Percentiles rank a stretch among this genome's conserved stretches.
These are phyloP conservation scores for Panus rudis DNA, from an alignment of 768 basidiomycete species.

Conservation along the genomic window DNA sequence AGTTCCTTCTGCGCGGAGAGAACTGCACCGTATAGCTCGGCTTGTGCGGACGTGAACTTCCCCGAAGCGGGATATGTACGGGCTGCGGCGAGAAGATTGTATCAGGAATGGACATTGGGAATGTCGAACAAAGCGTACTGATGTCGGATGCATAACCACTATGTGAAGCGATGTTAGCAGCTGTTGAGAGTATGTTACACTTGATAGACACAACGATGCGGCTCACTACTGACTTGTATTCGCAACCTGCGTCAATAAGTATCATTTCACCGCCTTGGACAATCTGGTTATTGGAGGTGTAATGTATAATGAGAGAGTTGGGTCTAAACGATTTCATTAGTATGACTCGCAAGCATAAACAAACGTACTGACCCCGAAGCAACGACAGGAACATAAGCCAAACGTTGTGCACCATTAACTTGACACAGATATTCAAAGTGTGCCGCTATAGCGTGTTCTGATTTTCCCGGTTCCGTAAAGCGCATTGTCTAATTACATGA, in stretches of 20 bases:
- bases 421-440: conserved; percentile 89
- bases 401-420: conserved; percentile 71
- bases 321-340: conserved; percentile 36
- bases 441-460: conserved; percentile 60
- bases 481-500: conserved; percentile 70
- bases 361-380: conserved; percentile 70
- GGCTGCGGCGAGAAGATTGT: conserved; percentile 33
- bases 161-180: conserved; percentile 4
- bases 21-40: conserved; percentile 78
- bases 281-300: conserved; percentile 84
- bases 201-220: not conserved
- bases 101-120: conserved; percentile 3
- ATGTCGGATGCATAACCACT: conserved; percentile 95
- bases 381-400: conserved; percentile 97
- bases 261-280: conserved; percentile 67
- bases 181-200: not conserved
- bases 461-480: conserved; percentile 49
- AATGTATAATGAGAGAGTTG: conserved; percentile 90
- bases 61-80: conserved; percentile 88
- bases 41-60: conserved; percentile 69
- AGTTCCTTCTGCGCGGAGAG: conserved; percentile 67
- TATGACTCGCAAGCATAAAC: not conserved
- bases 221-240: conserved; percentile 61
- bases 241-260: conserved; percentile 88
- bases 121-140: conserved; percentile 38